Percentiles rank a stretch among this genome's conserved stretches.
Evolutionary conservation across 345 rosid genomes (phyloP).

Genomic region (Eucalyptus pumila): DNA sequence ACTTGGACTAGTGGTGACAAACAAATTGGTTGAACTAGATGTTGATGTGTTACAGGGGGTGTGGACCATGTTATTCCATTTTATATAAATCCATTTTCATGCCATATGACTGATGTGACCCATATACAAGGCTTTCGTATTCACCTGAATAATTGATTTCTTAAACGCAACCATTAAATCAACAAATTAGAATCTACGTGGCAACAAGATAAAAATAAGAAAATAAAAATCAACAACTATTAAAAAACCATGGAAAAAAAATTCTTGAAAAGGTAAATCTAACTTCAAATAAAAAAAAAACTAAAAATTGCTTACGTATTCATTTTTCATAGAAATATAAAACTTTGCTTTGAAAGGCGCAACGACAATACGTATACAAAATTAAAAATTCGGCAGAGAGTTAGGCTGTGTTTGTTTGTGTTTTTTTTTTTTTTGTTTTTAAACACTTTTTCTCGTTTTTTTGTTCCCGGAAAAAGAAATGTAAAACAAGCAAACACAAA

Average conservation of each 20-base stretch:
- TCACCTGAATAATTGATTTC: neutral
- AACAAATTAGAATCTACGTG: neutral
- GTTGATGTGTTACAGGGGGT: fast-evolving
- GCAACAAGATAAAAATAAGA: neutral
- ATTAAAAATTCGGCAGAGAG: neutral
- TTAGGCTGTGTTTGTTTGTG: too few relatives aligned
- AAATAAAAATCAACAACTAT: neutral
- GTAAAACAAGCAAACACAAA: too few relatives aligned
- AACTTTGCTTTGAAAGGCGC: neutral
- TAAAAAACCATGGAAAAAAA: neutral
- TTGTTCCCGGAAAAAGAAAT: too few relatives aligned
- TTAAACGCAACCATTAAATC: neutral
- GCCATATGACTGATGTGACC: neutral
- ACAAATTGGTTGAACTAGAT: neutral
- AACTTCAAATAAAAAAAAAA: neutral
- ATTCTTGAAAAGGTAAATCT: neutral
- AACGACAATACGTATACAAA: neutral
- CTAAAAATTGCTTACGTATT: neutral
- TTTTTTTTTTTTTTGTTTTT: too few relatives aligned
- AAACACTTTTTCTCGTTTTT: too few relatives aligned
- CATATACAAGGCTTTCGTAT: neutral
- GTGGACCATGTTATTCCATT: neutral
- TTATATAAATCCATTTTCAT: neutral
- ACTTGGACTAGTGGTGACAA: neutral
- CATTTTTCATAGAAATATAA: neutral